Evolutionary conservation across 192 early-diverging fungal species (phyloP), one percentile per base, ranked within the genome.

Genomic region (Entrophospora sp.): DNA sequence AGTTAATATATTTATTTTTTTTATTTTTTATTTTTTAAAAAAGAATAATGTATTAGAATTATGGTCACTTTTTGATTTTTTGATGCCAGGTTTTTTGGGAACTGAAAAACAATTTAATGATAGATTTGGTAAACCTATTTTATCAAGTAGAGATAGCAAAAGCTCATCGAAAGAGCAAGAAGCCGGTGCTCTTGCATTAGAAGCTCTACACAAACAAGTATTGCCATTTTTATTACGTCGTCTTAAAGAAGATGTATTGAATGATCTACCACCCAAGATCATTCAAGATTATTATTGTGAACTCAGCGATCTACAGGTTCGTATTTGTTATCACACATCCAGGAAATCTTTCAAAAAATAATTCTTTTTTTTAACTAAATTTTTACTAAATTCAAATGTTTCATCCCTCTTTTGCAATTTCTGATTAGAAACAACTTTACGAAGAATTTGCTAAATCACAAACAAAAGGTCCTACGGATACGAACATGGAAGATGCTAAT

Each of bases 211-310:
- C 70, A 92, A 92, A 46, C 97, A 97, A 70, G 95, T 97, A 0
- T 71, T 97, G 42, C 97, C 97, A 20, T 99, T 97, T 79, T 61
- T 99, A 53, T 69, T 99, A 71, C 85, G 95, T 13, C 84, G 97
- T 25, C 84, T 99, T 83, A 99, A 99, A 73, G 94, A 97, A 75
- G 94, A 99, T 70, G 97, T 99, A 10, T 73, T 97, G 59, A 79
- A 91, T 64, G 95, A 97, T 69, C 74, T 99, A 65, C 97, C 97
- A 55, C 95, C 97, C 40, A 99, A 99, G 79, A 99, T 99, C 64
- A 97, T 97, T 68, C 95, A 97, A 83, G 95, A 97, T 74, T 95
- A 97, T 73, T 95, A 99, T 74, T 96, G 96, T 69, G 97, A 97
- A 67, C 77, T 97, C 14, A 87, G 86, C 57, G 90, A 92, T 34